Conservation (phyloP, 2,329 filamentous ascomycete species). For the Aspergillus sclerotialis region DNA sequence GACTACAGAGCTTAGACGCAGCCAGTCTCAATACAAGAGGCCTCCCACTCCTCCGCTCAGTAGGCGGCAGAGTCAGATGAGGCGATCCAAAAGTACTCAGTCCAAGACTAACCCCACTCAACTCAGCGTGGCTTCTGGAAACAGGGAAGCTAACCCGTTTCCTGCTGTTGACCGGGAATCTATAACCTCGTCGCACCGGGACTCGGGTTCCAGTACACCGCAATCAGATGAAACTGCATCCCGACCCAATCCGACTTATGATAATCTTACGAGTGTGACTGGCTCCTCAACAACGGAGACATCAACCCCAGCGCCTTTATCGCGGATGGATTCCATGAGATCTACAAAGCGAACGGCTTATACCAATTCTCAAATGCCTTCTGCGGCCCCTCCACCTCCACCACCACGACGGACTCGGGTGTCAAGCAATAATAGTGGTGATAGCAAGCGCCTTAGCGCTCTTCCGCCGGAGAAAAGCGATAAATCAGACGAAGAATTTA, state of each 20-base stretch:
- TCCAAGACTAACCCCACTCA: conserved; percentile 25
- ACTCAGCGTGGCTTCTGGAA: conserved; percentile 37
- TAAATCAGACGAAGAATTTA: conserved; percentile 15
- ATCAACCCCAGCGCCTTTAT: conserved; percentile 1
- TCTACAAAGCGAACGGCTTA: conserved; percentile 2
- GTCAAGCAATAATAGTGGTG: conserved; percentile 33
- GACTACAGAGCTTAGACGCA: conserved; percentile 21
- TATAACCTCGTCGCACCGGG: conserved; percentile 10
- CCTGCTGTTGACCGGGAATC: conserved; percentile 19
- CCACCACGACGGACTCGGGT: conserved; percentile 42
- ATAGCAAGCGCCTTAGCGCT: conserved; percentile 13
- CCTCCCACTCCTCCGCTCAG: conserved; percentile 44
- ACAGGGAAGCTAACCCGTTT: conserved; percentile 34
- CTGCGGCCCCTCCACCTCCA: conserved; percentile 28
- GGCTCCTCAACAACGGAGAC: background rate
- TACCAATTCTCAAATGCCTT: conserved; percentile 5
- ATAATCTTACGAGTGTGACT: background rate
- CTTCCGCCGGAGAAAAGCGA: conserved; percentile 14
- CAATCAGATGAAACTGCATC: conserved; percentile 9
- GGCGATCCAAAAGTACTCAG: conserved; percentile 27
- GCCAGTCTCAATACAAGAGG: conserved; percentile 31
- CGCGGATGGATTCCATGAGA: conserved; percentile 8
- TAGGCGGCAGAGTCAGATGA: conserved; percentile 42
- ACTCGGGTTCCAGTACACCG: conserved; percentile 5
- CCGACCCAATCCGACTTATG: conserved; percentile 2